phyloP scores from a whole-genome alignment of 2,329 filamentous ascomycete genomes.

The Alternaria conjuncta region DNA sequence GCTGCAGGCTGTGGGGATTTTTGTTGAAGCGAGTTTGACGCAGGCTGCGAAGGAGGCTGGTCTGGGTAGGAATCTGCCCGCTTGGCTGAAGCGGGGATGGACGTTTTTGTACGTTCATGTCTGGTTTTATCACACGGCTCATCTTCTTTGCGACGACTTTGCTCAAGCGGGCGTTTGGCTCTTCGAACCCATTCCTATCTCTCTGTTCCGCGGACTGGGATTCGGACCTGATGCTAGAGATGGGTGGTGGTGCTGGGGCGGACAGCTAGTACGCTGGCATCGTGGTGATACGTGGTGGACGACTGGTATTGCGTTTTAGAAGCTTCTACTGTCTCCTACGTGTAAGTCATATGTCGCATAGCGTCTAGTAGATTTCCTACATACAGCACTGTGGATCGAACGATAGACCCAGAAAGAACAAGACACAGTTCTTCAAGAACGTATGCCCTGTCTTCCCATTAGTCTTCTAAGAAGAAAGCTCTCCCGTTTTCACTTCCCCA shows the following conservation, averaged over 20 bases:
- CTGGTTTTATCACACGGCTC: slow-evolving; percentile 74
- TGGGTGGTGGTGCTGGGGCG: slow-evolving; percentile 71
- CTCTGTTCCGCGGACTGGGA: slow-evolving; percentile 70
- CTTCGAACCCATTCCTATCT: slow-evolving; percentile 81
- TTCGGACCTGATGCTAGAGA: slow-evolving; percentile 64
- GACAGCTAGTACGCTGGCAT: slow-evolving; percentile 64
- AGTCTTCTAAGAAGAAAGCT: too few species aligned
- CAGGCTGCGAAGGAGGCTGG: slow-evolving; percentile 43
- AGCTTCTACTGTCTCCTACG: not conserved
- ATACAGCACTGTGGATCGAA: not conserved
- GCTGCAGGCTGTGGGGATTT: slow-evolving; percentile 70
- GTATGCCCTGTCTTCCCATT: too few species aligned
- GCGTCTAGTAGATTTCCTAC: not conserved
- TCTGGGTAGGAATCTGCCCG: slow-evolving; percentile 51
- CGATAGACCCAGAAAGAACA: not conserved
- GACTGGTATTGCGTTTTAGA: slow-evolving; percentile 57
- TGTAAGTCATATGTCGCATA: not conserved
- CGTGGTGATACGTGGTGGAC: slow-evolving; percentile 69
- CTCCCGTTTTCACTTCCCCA: not conserved
- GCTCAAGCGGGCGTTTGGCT: slow-evolving; percentile 76
- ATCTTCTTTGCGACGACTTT: slow-evolving; percentile 77
- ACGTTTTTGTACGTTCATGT: slow-evolving; percentile 68
- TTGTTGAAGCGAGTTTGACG: slow-evolving; percentile 57
- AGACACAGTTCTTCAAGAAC: too few species aligned
- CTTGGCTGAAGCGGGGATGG: slow-evolving; percentile 54